These are phyloP conservation scores for Vitis hybrid DNA, from an alignment of 177 flowering plant genomes.

Conservation along the genomic window DNA sequence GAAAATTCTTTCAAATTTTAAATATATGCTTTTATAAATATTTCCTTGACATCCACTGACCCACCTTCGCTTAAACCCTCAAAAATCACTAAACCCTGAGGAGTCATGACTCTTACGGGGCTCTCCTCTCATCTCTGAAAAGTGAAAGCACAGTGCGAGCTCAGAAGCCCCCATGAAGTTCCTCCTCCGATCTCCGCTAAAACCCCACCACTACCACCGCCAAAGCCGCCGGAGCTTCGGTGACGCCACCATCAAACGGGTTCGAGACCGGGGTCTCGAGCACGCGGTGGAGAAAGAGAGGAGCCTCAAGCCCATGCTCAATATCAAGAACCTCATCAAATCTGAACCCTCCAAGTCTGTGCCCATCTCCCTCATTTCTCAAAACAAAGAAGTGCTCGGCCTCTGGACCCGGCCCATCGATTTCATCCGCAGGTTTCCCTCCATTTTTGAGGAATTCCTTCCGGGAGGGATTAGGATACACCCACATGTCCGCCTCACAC, in stretches of 20 bases:
- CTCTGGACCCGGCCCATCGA: constrained; percentile 71
- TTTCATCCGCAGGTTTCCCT: constrained; percentile 69
- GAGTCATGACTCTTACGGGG: too few species aligned
- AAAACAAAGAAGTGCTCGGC: constrained; percentile 37
- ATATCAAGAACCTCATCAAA: constrained; percentile 67
- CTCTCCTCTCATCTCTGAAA: too few species aligned
- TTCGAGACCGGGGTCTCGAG: constrained; percentile 80
- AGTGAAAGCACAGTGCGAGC: too few species aligned
- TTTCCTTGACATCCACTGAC: too few species aligned
- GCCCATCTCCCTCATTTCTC: constrained; percentile 60
- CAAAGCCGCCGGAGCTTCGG: constrained; percentile 32
- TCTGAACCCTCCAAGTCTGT: constrained; percentile 73
- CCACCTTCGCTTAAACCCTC: too few species aligned
- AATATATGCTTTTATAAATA: too few species aligned
- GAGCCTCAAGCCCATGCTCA: constrained; percentile 55
- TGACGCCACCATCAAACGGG: constrained; percentile 46
- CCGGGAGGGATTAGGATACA: constrained; percentile 45
- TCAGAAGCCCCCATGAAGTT: constrained; percentile 11
- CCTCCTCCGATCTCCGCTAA: constrained; percentile 13
- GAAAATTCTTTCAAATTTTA: too few species aligned
- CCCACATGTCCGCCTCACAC: constrained; percentile 75
- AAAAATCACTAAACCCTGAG: too few species aligned
- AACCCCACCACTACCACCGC: constrained; percentile 3
- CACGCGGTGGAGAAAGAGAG: constrained; percentile 80
- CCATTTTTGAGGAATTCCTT: constrained; percentile 56